Evolutionary conservation across 1,284 basidiomycete species (phyloP), one percentile per base, ranked within the genome.

Genomic region (Stereum hirsutum): DNA sequence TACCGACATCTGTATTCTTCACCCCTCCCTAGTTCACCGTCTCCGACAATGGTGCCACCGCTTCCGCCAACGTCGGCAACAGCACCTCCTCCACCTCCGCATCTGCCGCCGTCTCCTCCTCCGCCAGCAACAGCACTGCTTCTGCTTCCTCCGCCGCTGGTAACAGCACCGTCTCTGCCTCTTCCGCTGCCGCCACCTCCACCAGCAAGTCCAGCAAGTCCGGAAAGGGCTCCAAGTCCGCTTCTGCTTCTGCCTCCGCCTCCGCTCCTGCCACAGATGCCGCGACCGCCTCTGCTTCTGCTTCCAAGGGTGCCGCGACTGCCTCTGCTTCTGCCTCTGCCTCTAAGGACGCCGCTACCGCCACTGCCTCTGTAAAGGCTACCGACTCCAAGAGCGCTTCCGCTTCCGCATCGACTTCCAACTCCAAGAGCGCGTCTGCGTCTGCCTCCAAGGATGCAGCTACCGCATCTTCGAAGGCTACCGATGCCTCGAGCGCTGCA

Each of bases 201-300:
- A 83, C 58, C 80, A 83, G 52, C 74, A 81, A 53, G 71, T 76
- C n/a, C 66, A 60, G 26, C 58, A 74, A 39, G 66, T 74, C 41
- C 67, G 30, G 70, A 74, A n/a, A 59, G 57, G 15, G 62, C 50
- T 42, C 51, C 58, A 43, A 60, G 60, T 31, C 52, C 11, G 48
- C 58, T 24, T 51, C 47, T 8, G 35, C 28, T 6, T 20, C 27
- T 28, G 19, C 20, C n/a, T 15, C 5, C 7, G 19, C 6, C 12
- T 15, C 25, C 23, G 5, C 21, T 36, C n/a, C 25, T 25, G n/a
- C 43, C 14, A 31, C 43, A 1, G 31, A 23, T 24, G 39, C 20
- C 1, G 15, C 40, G 8, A 17, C 41, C n/a, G 32, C 20, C 6
- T 34, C 41, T 5, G 34, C 23, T 3, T 27, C 39, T 15, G 12